These are phyloP conservation scores for California macrophylla DNA, from an alignment of 441 rosid genomes.

Conservation along the genomic window DNA sequence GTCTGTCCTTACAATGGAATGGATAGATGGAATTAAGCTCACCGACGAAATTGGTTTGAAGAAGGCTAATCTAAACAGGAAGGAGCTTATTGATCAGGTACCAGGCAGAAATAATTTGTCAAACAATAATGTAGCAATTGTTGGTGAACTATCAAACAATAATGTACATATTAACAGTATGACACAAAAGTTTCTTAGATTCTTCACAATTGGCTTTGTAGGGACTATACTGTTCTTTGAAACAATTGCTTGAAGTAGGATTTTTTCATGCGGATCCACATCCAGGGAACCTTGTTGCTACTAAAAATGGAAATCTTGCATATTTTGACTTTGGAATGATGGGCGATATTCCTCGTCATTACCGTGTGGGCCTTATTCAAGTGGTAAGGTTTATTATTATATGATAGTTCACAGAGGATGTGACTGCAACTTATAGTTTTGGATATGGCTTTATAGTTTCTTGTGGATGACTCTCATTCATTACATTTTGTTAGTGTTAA, in stretches of 20 bases:
- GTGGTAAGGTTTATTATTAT: constrained; percentile 37
- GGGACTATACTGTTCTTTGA: constrained; percentile 91
- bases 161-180: neutral
- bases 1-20: constrained; percentile 94
- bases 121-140: constrained; percentile 1
- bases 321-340: constrained; percentile 99
- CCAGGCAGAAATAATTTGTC: constrained; percentile 6
- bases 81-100: constrained; percentile 86
- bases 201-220: constrained; percentile 21
- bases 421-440: constrained; percentile 1
- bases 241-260: constrained; percentile 93
- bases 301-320: constrained; percentile 61
- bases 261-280: constrained; percentile 99
- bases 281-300: constrained; percentile 97
- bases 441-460: neutral
- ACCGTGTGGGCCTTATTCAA: constrained; percentile 89
- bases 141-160: neutral
- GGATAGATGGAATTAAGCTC: constrained; percentile 94
- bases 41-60: constrained; percentile 60
- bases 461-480: neutral
- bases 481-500: neutral
- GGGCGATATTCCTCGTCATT: constrained; percentile 97
- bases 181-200: neutral
- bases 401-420: constrained; percentile 7
- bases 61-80: constrained; percentile 56